These are phyloP conservation scores for Lichtheimia ornata DNA, from an alignment of 371 early-diverging fungal species.

Conservation along the genomic window DNA sequence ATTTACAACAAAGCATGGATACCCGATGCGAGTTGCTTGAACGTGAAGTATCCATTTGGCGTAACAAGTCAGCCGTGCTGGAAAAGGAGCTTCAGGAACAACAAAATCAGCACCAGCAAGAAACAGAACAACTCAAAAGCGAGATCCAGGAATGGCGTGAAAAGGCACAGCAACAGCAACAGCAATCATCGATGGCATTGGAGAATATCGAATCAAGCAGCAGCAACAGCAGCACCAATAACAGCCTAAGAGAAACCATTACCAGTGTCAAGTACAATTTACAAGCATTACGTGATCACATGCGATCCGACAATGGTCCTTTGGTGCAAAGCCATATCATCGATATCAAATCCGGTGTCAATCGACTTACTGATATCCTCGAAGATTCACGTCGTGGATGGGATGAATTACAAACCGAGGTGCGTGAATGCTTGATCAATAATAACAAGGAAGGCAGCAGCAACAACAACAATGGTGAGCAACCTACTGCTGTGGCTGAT, in stretches of 20 bases:
- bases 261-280: conserved; percentile 35
- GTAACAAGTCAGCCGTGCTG: conserved; percentile 17
- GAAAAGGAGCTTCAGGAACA: conserved; percentile 22
- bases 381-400: conserved; percentile 35
- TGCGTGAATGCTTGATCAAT: conserved; percentile 7
- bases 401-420: conserved; percentile 35
- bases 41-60: conserved; percentile 21
- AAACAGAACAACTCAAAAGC: conserved; percentile 7
- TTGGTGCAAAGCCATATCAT: conserved; percentile 25
- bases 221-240: background rate
- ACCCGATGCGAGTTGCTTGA: conserved; percentile 33
- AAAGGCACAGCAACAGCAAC: conserved; percentile 19
- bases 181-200: background rate
- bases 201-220: background rate
- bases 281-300: conserved; percentile 32
- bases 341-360: conserved; percentile 33
- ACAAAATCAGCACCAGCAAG: conserved; percentile 10
- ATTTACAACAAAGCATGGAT: conserved; percentile 23
- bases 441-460: conserved; percentile 20
- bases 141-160: conserved; percentile 23
- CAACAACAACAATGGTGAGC: conserved; percentile 11
- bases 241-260: conserved; percentile 22
- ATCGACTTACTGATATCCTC: conserved; percentile 24
- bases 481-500: background rate
- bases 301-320: conserved; percentile 24